Base-by-base conservation (phyloP, 495 filamentous ascomycete species). In the Talaromyces borbonicus region DNA sequence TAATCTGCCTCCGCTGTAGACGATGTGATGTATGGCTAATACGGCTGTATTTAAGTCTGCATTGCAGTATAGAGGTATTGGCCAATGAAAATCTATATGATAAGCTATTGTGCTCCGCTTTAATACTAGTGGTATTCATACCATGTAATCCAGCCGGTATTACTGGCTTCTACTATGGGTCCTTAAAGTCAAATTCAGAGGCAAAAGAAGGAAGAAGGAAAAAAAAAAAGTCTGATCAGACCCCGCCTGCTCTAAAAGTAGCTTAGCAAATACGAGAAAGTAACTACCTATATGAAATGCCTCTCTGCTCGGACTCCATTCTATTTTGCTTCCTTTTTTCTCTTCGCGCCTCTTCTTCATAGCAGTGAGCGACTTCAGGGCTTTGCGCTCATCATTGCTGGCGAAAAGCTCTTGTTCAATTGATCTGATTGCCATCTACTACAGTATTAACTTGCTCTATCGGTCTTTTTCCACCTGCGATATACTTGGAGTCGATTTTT, bases 331-430 rank as follows among this genome's bases (percentile, higher is more conserved):
- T 24, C n/a, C 22, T n/a, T 43, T 19, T 11, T 25, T 36, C 16
- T 36, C 43, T 23, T 46, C 36, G 29, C 43, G 43, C 43, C 43
- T 22, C 12, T 16, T 12, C 23, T 24, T n/a, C 31, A 11, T 15
- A 35, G 43, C 43, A 46, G 43, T 46, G 43, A 46, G 43, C 43
- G 43, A 46, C 43, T 46, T 46, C 43, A 44, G 43, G 19, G 43
- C 43, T 46, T 46, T 46, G 43, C 43, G 43, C 12, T 46, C 43
- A 46, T 31, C 23, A 24, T 46, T 46, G 43, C 43, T 46, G 43
- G 29, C 29, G 29, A 46, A 46, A 46, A 35, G 27, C 30, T 24
- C 29, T 11, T n/a, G 8, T 19, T n/a, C n/a, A n/a, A n/a, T 31
- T 33, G 24, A 24, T 35, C 33, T 33, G 22, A 15, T 15, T 26